Base-by-base conservation (phyloP, 208 protist species). In the Leishmania guyanensis region DNA sequence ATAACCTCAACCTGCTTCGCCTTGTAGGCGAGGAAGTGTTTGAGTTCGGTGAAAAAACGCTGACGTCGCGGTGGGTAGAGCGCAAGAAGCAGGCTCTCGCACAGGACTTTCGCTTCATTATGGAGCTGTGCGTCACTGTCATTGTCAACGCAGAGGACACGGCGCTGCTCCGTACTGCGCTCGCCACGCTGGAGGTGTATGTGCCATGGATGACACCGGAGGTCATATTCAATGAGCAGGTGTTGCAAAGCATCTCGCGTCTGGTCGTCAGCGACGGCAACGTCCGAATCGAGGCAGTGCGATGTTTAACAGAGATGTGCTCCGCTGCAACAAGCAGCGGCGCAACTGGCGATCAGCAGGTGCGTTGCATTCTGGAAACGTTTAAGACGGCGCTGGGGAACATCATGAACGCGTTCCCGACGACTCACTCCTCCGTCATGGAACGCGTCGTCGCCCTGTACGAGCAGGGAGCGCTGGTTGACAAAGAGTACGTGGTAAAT, bases 11-110 rank as follows among this genome's bases (percentile, higher is more conserved):
- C 54, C 95, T 99, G 71, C 89, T 99, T 14, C 94, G 97, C 71
- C 89, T 99, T 26, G 90, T 99, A 17, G 99, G 92, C 53, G 97
- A 99, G 89, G 97, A 99, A 80, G 94, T 99, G 39, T 99, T 99
- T 79, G 97, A 99, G 81, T 99, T 99, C 90, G 98, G 98, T 29
- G 81, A 88, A 48, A 99, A 97, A 69, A 95, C 99, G 73, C 98
- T 99, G 87, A 99, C 98, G 12, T 92, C 91, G 56, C 90, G 90
- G 1, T 99, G 99, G 92, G 97, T 98, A 26, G 89, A 95, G 79
- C 89, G 98, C n/a, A 94, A 99, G 60, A 99, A 99, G 88, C 90
- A 96, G 71, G 91, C 89, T 9, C 93, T 99, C 66, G 92, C 96
- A 76, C 84, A 93, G 54, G 98, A 99, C 85, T 99, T 99, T 89